phyloP scores from a whole-genome alignment of 2,329 filamentous ascomycete species.

The Neofusicoccum sp. region DNA sequence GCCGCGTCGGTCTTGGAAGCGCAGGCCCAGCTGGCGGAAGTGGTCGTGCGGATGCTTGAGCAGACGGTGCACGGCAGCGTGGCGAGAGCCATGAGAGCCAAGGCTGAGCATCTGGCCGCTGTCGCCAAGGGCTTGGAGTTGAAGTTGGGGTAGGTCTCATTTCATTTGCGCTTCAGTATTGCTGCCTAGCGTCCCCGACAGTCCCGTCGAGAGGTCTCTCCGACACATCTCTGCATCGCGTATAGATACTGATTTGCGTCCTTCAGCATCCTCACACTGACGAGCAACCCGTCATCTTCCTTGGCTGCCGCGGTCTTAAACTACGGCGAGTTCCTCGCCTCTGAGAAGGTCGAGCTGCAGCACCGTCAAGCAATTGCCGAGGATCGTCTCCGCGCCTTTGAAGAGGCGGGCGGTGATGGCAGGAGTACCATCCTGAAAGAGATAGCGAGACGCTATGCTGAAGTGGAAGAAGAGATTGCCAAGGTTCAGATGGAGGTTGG shows the following conservation, averaged over 20 bases:
- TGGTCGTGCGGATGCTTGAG: conserved; percentile 45
- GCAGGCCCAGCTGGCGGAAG: conserved; percentile 38
- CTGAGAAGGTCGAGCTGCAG: conserved; percentile 29
- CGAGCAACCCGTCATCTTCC: conserved; percentile 28
- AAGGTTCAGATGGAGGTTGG: conserved; percentile 33
- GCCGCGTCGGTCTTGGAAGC: conserved; percentile 33
- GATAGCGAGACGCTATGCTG: conserved; percentile 40
- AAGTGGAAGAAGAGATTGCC: conserved; percentile 34
- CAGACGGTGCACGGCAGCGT: conserved; percentile 48
- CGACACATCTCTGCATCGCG: conserved; percentile 18
- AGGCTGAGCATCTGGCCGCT: conserved; percentile 43
- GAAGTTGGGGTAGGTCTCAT: conserved; percentile 33
- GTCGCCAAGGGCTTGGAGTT: conserved; percentile 43
- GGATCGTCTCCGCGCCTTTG: conserved; percentile 24
- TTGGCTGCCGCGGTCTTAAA: conserved; percentile 32
- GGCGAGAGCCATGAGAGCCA: conserved; percentile 40
- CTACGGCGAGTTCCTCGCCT: conserved; percentile 32
- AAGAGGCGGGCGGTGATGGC: conserved; percentile 30
- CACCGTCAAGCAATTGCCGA: conserved; percentile 23
- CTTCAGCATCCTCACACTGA: conserved; percentile 27
- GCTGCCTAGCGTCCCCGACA: too few species aligned
- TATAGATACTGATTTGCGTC: not conserved
- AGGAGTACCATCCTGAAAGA: conserved; percentile 38
- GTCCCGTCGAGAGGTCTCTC: too few species aligned
- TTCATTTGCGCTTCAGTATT: not conserved